phyloP scores from a whole-genome alignment of 2,329 filamentous ascomycete genomes.

The Trichocomaceae sp. region DNA sequence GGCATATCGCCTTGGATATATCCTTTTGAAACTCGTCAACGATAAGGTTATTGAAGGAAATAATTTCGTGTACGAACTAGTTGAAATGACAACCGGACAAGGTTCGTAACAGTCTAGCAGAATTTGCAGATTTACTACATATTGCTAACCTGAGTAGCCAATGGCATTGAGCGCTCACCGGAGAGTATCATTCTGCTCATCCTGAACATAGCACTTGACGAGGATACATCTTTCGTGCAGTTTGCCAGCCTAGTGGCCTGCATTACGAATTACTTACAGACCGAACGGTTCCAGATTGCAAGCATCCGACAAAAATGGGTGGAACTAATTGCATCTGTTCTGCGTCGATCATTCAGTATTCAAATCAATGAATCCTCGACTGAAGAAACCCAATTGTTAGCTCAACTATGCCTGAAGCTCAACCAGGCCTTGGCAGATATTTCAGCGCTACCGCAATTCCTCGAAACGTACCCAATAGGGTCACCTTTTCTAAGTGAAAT shows the following conservation, averaged over 20 bases:
- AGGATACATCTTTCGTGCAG: constrained; percentile 23
- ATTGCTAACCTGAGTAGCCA: constrained; percentile 19
- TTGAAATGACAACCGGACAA: constrained; percentile 36
- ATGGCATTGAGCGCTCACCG: constrained; percentile 30
- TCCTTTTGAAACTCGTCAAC: constrained; percentile 30
- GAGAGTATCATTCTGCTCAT: constrained; percentile 31
- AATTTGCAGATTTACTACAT: constrained; percentile 2
- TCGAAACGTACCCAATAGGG: constrained; percentile 33
- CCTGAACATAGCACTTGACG: constrained; percentile 26
- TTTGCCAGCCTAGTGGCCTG: constrained; percentile 29
- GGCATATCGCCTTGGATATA: constrained; percentile 30
- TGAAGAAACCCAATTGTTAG: constrained; percentile 30
- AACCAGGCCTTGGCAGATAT: constrained; percentile 38
- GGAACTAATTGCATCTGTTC: constrained; percentile 26
- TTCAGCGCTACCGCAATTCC: constrained; percentile 33
- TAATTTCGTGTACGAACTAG: constrained; percentile 34
- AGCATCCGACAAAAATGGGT: constrained; percentile 31
- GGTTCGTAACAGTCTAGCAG: constrained; percentile 19
- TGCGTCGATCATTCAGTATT: constrained; percentile 27
- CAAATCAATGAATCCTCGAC: constrained; percentile 21
- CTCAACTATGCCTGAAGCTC: constrained; percentile 32
- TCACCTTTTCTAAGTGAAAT: constrained; percentile 32
- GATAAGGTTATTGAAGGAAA: constrained; percentile 28
- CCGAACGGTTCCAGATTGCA: constrained; percentile 33
- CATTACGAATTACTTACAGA: constrained; percentile 30